phyloP scores from a whole-genome alignment of 2,329 filamentous ascomycete genomes.

The Helminthosporium solani region DNA sequence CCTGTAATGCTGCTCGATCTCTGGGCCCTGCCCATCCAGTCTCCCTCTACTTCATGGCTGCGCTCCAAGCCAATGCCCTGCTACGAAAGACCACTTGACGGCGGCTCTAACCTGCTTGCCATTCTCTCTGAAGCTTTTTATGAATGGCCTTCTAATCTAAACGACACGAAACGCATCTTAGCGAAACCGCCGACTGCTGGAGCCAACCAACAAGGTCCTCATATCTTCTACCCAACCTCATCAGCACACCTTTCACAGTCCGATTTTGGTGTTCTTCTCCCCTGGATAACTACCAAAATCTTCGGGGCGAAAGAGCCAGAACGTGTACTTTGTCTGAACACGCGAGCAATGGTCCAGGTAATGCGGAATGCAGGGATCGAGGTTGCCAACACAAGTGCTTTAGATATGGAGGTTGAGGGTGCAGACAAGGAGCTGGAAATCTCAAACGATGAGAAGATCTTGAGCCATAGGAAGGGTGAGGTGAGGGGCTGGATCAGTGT shows the following conservation, averaged over 20 bases:
- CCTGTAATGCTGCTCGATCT: conserved; percentile 73
- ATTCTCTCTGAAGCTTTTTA: conserved; percentile 76
- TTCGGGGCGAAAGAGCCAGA: conserved; percentile 66
- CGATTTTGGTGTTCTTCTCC: conserved; percentile 82
- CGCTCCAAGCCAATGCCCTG: conserved; percentile 72
- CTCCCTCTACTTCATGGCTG: conserved; percentile 62
- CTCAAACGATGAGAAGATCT: conserved; percentile 34
- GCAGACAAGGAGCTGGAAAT: conserved; percentile 9
- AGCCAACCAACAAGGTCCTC: conserved; percentile 50
- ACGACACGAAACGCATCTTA: conserved; percentile 66
- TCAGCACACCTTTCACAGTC: conserved; percentile 82
- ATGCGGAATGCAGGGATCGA: conserved; percentile 49
- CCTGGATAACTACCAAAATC: conserved; percentile 58
- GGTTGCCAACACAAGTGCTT: conserved; percentile 43
- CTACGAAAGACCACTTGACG: conserved; percentile 53
- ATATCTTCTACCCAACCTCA: conserved; percentile 71
- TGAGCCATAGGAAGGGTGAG: conserved; percentile 25
- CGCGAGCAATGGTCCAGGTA: conserved; percentile 78
- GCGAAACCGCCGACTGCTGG: conserved; percentile 56
- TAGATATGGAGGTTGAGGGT: conserved; percentile 43
- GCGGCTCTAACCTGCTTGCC: conserved; percentile 62
- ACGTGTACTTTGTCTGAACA: conserved; percentile 78
- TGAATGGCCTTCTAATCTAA: conserved; percentile 73
- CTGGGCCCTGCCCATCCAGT: conserved; percentile 74
- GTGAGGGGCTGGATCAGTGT: conserved; percentile 42